Percentiles rank a stretch among this genome's conserved stretches.
These are phyloP conservation scores for Cinnamomum chago DNA, from an alignment of 164 flowering plant genomes.

Conservation along the genomic window DNA sequence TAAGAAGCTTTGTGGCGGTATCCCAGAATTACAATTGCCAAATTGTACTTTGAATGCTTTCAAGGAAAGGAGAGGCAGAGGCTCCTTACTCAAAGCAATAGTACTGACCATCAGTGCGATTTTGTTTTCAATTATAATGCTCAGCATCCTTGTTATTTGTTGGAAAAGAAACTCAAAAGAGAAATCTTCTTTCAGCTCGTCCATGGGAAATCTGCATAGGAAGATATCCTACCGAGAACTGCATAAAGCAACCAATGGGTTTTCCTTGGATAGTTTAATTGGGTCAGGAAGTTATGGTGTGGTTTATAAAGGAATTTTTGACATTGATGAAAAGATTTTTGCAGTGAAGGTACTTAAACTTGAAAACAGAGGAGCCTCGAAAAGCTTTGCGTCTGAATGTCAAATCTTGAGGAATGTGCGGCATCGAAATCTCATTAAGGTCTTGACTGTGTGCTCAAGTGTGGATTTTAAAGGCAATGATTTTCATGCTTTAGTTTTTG, in stretches of 20 bases:
- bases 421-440: conserved; percentile 35
- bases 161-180: conserved; percentile 1
- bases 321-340: conserved; percentile 7
- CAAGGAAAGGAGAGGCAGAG: background rate
- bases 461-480: conserved; percentile 28
- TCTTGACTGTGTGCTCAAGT: conserved; percentile 25
- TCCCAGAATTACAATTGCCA: background rate
- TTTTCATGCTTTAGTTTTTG: conserved; percentile 28
- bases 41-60: background rate
- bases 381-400: conserved; percentile 31
- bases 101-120: background rate
- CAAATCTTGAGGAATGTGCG: conserved; percentile 21
- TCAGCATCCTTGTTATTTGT: background rate
- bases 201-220: background rate
- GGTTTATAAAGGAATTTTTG: conserved; percentile 28
- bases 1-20: conserved; percentile 3
- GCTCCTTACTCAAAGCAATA: background rate
- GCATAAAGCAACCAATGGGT: conserved; percentile 20
- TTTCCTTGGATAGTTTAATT: conserved; percentile 21
- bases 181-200: background rate
- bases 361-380: conserved; percentile 21
- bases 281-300: conserved; percentile 35
- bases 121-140: background rate
- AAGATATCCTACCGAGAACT: conserved; percentile 19
- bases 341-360: conserved; percentile 37